Conservation (phyloP, 352 stramenopile genomes). For the Elongisporangium senticosum region DNA sequence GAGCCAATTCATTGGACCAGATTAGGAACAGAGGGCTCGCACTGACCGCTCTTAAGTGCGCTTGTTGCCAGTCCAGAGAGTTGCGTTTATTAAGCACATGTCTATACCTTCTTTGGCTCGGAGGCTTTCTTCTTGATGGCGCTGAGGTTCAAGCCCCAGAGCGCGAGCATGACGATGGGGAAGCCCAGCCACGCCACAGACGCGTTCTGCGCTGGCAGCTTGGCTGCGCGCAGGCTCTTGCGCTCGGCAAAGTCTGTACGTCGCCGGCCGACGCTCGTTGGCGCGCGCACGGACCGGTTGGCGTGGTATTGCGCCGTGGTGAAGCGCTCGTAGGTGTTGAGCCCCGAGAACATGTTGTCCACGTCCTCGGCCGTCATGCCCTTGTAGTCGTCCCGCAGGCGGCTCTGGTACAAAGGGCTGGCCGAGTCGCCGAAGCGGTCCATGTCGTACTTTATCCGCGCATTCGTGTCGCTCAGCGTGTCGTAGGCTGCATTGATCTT, state of each 20-base stretch:
- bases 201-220: constrained; percentile 51
- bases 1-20: too few relatives aligned
- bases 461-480: constrained; percentile 38
- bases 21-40: too few relatives aligned
- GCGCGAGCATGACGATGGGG: constrained; percentile 35
- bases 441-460: constrained; percentile 61
- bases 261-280: constrained; percentile 49
- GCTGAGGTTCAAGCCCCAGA: constrained; percentile 64
- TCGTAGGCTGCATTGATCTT: constrained; percentile 76
- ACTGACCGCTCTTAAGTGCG: too few relatives aligned
- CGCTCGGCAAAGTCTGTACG: constrained; percentile 57
- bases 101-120: constrained; percentile 5
- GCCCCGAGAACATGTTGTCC: constrained; percentile 62
- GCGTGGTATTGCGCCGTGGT: constrained; percentile 70
- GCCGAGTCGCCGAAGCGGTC: constrained; percentile 60
- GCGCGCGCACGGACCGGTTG: constrained; percentile 45
- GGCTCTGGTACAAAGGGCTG: constrained; percentile 18
- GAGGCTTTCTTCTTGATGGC: constrained; percentile 46
- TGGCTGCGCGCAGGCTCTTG: constrained; percentile 57
- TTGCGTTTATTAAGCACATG: too few relatives aligned
- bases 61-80: too few relatives aligned
- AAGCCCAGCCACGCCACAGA: constrained; percentile 64
- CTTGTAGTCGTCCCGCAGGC: constrained; percentile 34
- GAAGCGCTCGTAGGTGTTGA: constrained; percentile 75
- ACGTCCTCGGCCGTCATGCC: constrained; percentile 67